Evolutionary conservation across 805 yeast species (phyloP), one percentile per base, ranked within the genome.

Genomic region (Saccharomycopsis olivae): DNA sequence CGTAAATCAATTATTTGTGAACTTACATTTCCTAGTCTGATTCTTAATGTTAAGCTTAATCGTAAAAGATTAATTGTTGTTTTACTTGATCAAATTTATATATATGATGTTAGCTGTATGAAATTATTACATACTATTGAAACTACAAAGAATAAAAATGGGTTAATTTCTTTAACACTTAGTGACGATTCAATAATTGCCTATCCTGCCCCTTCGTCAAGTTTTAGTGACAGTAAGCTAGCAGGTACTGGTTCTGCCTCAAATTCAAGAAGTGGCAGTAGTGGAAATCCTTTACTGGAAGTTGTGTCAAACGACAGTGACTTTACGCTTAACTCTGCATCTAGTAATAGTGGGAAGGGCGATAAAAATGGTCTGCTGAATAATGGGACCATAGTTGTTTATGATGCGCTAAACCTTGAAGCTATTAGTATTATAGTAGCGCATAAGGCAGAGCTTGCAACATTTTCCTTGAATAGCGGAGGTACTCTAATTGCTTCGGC

Each of bases 71-170:
- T 89, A 48, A 69, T 85, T 24, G 92, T 88, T 14, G 74, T 83
- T 4, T 63, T 89, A 39, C 66, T 74, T 36, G 89, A 85, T 45
- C 94, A 88, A 58, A 74, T 92, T 8, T 83, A 77, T 55, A 73
- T 89, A 35, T 92, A 89, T 61, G 96, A 89, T 57, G 79, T 89
- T 46, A 75, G 92, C 42, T 84, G 94, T 56, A 87, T 89, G 78
- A 77, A 83, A 52, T 69, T 88, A 19, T 56, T 89, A 31, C 82
- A 77, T 51, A 78, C 80, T 1, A 69, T 81, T 27, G 86, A 81
- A 35, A 70, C 76, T 1, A 53, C 63, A 14, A 61, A 73, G 1
- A 78, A 69, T 46, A 61, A 60, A 0, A 43, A 41, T 14, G 66
- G 62, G 9, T 40, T 53, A 28, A 48, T 54, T 39, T 56, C 53